Base-by-base conservation (phyloP, 805 yeast genomes). In the Lipomyces sp. region DNA sequence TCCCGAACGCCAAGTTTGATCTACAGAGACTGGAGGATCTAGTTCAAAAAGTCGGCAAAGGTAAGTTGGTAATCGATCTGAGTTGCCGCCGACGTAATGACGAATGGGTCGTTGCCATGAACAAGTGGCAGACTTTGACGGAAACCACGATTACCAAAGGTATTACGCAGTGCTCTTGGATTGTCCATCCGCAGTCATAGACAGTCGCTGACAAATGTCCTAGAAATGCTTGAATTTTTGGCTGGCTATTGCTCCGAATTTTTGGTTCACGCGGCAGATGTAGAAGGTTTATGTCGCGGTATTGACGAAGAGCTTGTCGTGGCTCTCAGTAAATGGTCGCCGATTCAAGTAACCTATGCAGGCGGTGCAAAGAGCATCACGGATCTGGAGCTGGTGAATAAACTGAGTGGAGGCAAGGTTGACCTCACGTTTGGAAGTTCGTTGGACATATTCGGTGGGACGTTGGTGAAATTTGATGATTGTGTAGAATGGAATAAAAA, bases 181-280 rank as follows among this genome's bases (percentile, higher is more conserved):
- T 18, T 18, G 4, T 35, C 19, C 19, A 14, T 7, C n/a, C 16
- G 35, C 4, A 10, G 23, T 37, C 22, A 29, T 8, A 6, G n/a
- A 41, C 7, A 31, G 24, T 7, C 24, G 34, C 13, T 7, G 3
- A 22, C 4, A 2, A 19, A 1, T 32, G 18, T 18, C 28, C 29
- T 31, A 43, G 77, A 76, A 23, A 76, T 84, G 24, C 76, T 93
- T 52, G 65, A 61, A 3, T 53, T 68, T 41, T 74, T 93, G 35
- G 69, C 83, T 7, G 49, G 72, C 43, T 86, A 83, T 68, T 87
- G 97, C 62, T 77, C 80, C 57, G 98, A 93, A 69, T 86, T 91
- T 63, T 71, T 93, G 47, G 83, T 93, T 16, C 99, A 93, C 70
- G 98, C 98, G 2, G 99, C 98, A 0, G 98, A 93, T 68, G 98